Conservation (phyloP, 768 basidiomycete species). For the Hypsizygus marmoreus region DNA sequence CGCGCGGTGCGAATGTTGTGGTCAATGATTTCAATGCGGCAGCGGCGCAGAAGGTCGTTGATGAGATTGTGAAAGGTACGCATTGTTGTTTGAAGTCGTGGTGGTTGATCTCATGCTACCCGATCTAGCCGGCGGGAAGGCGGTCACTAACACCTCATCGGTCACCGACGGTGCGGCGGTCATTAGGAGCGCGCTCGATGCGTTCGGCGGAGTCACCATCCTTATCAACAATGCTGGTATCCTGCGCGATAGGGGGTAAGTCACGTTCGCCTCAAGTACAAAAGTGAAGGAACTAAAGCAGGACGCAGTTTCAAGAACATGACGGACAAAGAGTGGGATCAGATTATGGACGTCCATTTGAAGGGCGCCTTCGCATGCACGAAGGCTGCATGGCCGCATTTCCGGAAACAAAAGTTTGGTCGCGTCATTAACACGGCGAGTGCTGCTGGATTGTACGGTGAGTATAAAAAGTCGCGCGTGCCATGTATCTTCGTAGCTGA, state of each 20-base stretch:
- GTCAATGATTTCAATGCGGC: conserved; percentile 92
- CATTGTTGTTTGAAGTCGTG: conserved; percentile 5
- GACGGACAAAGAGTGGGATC: conserved; percentile 93
- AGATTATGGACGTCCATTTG: conserved; percentile 85
- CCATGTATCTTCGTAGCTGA: background rate
- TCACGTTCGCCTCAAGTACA: background rate
- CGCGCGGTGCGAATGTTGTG: conserved; percentile 90
- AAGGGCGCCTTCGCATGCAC: conserved; percentile 93
- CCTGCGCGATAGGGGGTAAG: conserved; percentile 75
- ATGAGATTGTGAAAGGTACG: conserved; percentile 81
- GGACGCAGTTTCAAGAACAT: conserved; percentile 88
- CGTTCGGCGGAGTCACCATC: conserved; percentile 82
- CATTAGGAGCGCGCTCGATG: conserved; percentile 81
- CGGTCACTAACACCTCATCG: conserved; percentile 83
- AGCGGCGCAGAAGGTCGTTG: conserved; percentile 90
- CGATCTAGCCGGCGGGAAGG: conserved; percentile 79
- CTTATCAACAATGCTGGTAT: conserved; percentile 98
- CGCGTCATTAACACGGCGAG: conserved; percentile 94
- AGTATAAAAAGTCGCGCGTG: conserved; percentile 17
- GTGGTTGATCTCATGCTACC: conserved; percentile 4
- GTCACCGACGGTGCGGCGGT: conserved; percentile 87
- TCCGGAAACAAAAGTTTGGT: conserved; percentile 94
- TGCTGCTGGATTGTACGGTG: conserved; percentile 91
- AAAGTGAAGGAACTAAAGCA: background rate
- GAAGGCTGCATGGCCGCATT: conserved; percentile 94